Percentiles rank a stretch among this genome's conserved stretches.
phyloP scores from a whole-genome alignment of 495 filamentous ascomycete species.

The Aspergillus affinis region DNA sequence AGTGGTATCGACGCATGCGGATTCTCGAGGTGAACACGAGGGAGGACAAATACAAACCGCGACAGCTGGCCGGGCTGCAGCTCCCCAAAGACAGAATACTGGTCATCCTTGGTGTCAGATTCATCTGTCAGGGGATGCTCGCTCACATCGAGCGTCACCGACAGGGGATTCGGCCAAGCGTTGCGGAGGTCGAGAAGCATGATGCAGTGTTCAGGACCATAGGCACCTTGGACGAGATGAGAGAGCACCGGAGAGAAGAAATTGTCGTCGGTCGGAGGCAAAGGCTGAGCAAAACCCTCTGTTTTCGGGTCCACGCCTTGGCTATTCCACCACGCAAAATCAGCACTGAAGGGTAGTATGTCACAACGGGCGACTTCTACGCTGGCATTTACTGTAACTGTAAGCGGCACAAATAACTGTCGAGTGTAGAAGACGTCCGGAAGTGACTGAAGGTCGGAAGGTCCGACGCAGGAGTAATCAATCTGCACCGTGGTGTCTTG shows the following conservation, averaged over 20 bases:
- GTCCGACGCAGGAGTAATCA: constrained; percentile 74
- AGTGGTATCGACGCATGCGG: constrained; percentile 77
- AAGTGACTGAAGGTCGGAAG: constrained; percentile 56
- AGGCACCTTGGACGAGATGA: constrained; percentile 37
- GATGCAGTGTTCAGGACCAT: constrained; percentile 68
- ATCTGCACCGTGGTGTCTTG: constrained; percentile 80
- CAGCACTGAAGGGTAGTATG: constrained; percentile 65
- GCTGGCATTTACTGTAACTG: constrained; percentile 88
- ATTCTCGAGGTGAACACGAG: constrained; percentile 72
- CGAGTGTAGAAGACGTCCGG: constrained; percentile 79
- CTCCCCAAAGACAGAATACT: constrained; percentile 55
- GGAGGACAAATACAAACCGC: constrained; percentile 73
- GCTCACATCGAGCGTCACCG: constrained; percentile 53
- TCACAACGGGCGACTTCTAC: constrained; percentile 78
- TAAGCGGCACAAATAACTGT: constrained; percentile 76
- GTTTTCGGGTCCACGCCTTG: constrained; percentile 18
- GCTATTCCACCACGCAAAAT: constrained; percentile 54
- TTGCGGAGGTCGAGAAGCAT: constrained; percentile 84
- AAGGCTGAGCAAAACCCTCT: constrained; percentile 9
- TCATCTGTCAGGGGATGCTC: constrained; percentile 24
- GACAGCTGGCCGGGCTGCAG: constrained; percentile 77
- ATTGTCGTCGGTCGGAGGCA: constrained; percentile 26
- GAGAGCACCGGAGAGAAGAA: constrained; percentile 43
- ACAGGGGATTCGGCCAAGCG: constrained; percentile 76
- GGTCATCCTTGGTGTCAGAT: constrained; percentile 18